These are phyloP conservation scores for Boechera stricta DNA, from an alignment of 345 rosid species.

Conservation along the genomic window DNA sequence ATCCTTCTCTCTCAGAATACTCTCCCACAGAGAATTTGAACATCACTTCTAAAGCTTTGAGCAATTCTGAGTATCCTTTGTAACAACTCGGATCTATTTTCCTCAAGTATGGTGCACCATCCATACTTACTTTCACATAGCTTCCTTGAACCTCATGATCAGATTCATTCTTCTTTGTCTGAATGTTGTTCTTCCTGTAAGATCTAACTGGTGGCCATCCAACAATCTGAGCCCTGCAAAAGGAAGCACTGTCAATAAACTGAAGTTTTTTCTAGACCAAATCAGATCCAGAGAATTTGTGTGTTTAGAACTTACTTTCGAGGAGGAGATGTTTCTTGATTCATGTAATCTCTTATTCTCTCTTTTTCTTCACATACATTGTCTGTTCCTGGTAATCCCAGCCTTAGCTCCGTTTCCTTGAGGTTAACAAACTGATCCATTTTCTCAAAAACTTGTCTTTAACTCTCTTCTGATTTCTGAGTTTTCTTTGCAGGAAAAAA, in stretches of 20 bases:
- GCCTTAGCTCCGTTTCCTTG: conserved; percentile 76
- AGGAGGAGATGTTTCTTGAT: conserved; percentile 31
- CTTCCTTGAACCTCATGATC: conserved; percentile 48
- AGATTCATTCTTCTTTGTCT: conserved; percentile 51
- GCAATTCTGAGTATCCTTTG: conserved; percentile 61
- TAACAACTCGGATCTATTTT: conserved; percentile 68
- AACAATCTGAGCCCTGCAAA: conserved; percentile 71
- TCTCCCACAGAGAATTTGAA: conserved; percentile 64
- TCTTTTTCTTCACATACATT: conserved; percentile 47
- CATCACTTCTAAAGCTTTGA: conserved; percentile 63
- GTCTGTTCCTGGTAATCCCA: conserved; percentile 76
- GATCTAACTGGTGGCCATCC: conserved; percentile 97
- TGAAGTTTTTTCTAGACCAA: background rate
- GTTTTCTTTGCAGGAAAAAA: background rate
- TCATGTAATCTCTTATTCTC: too few relatives aligned
- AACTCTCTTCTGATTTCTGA: background rate
- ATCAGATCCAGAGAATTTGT: conserved; percentile 10
- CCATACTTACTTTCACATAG: conserved; percentile 78
- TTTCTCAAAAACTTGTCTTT: background rate
- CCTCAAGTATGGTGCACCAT: conserved; percentile 85
- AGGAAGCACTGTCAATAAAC: conserved; percentile 5
- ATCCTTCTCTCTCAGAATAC: conserved; percentile 64
- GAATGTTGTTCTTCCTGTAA: conserved; percentile 69
- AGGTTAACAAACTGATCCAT: conserved; percentile 55
- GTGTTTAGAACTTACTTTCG: conserved; percentile 29